Percentiles rank a stretch among this genome's conserved stretches.
phyloP scores from a whole-genome alignment of 1,139 yeast species.

The Geotrichum australiense region DNA sequence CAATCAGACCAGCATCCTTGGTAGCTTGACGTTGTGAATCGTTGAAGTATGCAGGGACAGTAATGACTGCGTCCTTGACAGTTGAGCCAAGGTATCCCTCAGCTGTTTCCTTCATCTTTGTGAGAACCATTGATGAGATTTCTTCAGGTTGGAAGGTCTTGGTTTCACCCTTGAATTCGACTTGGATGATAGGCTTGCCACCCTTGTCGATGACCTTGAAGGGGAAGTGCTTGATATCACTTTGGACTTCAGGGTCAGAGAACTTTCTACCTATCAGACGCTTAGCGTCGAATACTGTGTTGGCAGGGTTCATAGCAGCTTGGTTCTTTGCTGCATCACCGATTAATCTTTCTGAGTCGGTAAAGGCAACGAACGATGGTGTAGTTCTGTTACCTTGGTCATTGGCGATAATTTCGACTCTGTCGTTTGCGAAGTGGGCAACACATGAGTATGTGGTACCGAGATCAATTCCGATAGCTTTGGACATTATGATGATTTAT shows the following conservation, averaged over 20 bases:
- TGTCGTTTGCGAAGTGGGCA: conserved; percentile 88
- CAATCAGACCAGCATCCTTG: conserved; percentile 96
- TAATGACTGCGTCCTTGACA: conserved; percentile 91
- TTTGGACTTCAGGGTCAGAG: conserved; percentile 81
- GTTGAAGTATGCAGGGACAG: conserved; percentile 96
- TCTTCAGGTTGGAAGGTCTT: conserved; percentile 96
- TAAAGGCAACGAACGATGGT: conserved; percentile 96
- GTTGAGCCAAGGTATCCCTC: conserved; percentile 91
- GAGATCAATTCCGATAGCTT: conserved; percentile 68
- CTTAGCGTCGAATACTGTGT: conserved; percentile 92
- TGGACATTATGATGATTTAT: conserved; percentile 26
- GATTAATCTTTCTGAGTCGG: conserved; percentile 92
- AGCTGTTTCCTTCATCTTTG: conserved; percentile 92
- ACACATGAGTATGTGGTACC: too few species aligned
- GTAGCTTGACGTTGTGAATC: conserved; percentile 99
- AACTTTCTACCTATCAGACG: conserved; percentile 94
- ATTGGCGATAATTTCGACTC: conserved; percentile 91
- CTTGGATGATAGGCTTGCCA: conserved; percentile 94
- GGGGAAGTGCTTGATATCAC: conserved; percentile 91
- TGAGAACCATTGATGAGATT: conserved; percentile 85
- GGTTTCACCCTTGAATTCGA: conserved; percentile 87
- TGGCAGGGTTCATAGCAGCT: conserved; percentile 94
- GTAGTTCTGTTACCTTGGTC: conserved; percentile 99
- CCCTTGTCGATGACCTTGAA: conserved; percentile 94
- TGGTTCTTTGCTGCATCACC: conserved; percentile 99